Conservation (phyloP, 2,329 filamentous ascomycete species). For the Penicillium sp. region DNA sequence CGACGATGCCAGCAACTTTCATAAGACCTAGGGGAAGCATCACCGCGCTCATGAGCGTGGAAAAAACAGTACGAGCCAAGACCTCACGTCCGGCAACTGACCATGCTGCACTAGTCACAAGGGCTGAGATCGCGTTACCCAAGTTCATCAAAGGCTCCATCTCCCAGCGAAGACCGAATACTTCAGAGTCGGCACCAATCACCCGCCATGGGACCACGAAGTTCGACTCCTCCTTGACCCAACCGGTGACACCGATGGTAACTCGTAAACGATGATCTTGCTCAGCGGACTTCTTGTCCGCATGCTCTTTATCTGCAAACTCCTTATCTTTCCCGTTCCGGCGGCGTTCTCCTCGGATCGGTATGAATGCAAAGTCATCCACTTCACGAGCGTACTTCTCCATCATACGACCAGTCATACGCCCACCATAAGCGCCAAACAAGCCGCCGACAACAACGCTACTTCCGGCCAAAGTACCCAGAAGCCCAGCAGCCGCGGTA, state of each 20-base stretch:
- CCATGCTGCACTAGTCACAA: conserved; percentile 83
- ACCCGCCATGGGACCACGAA: conserved; percentile 76
- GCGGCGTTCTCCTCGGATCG: conserved; percentile 57
- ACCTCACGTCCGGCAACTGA: conserved; percentile 68
- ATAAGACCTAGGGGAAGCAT: conserved; percentile 69
- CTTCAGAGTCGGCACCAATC: conserved; percentile 70
- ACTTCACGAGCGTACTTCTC: conserved; percentile 84
- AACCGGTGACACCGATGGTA: conserved; percentile 80
- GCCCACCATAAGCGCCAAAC: conserved; percentile 86
- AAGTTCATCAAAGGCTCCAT: conserved; percentile 73
- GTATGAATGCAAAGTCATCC: conserved; percentile 83
- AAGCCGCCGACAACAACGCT: conserved; percentile 76
- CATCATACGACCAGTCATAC: conserved; percentile 82
- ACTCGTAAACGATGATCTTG: conserved; percentile 71
- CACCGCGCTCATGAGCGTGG: conserved; percentile 62
- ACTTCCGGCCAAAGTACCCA: conserved; percentile 78
- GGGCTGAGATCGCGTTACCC: conserved; percentile 71
- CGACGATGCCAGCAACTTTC: conserved; percentile 66
- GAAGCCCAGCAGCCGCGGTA: conserved; percentile 71
- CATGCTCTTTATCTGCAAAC: conserved; percentile 48
- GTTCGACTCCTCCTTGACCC: conserved; percentile 70
- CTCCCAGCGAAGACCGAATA: conserved; percentile 84
- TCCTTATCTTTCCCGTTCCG: conserved; percentile 46
- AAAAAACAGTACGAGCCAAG: conserved; percentile 69
- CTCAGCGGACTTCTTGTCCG: conserved; percentile 40